Conservation (phyloP, 2,329 filamentous ascomycete genomes). For the Aspergillus transmontanensis region DNA sequence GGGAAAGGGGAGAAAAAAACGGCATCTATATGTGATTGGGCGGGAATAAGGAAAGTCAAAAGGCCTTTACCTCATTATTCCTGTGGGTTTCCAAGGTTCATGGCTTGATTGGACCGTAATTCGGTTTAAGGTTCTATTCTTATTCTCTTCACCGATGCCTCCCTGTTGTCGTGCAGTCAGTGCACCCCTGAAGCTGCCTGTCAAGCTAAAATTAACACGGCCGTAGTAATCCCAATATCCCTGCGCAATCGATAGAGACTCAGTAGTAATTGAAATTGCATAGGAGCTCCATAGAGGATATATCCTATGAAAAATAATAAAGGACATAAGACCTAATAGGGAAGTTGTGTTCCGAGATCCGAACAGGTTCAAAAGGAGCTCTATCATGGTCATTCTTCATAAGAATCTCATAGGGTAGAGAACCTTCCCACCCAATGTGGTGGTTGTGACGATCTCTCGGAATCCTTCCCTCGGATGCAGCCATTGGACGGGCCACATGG, state of each 20-base stretch:
- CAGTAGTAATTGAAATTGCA: not conserved
- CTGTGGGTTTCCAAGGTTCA: not conserved
- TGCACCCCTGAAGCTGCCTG: conserved; percentile 3
- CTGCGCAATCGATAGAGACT: not conserved
- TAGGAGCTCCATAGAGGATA: not conserved
- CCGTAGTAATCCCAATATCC: not conserved
- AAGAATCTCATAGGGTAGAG: not conserved
- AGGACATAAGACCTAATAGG: not conserved
- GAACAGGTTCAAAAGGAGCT: not conserved
- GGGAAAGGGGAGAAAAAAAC: not conserved
- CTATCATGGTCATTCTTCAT: not conserved
- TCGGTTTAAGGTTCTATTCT: conserved; percentile 4
- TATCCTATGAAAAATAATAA: not conserved
- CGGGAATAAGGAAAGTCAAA: conserved; percentile 9
- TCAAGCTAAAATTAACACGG: not conserved
- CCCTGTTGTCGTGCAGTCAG: not conserved
- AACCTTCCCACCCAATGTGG: not conserved
- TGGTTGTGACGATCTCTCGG: conserved; percentile 18
- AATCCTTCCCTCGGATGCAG: conserved; percentile 13
- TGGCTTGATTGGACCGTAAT: conserved; percentile 7
- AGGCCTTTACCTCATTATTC: conserved; percentile 1
- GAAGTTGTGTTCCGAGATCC: not conserved
- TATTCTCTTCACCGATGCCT: conserved; percentile 13
- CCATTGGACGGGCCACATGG: conserved; percentile 18
- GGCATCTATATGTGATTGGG: conserved; percentile 1